Percentiles rank a stretch among this genome's conserved stretches.
Evolutionary conservation across 140 eudicot genomes (phyloP).

Genomic region (Senecio squalidus): DNA sequence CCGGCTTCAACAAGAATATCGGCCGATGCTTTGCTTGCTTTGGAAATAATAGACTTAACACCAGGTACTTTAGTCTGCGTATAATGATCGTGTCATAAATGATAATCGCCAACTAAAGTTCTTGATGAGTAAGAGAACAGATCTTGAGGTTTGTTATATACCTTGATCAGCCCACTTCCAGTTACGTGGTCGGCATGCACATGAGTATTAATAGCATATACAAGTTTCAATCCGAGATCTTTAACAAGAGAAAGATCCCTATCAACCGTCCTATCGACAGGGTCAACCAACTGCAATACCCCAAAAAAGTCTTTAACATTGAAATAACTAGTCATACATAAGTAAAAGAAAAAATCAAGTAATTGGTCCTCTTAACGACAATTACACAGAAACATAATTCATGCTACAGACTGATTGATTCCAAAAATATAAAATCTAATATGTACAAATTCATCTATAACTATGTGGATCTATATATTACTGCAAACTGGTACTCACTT

Average conservation of each 20-base stretch:
- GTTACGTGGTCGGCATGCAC: conserved; percentile 99
- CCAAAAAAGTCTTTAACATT: neutral
- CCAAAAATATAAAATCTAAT: neutral
- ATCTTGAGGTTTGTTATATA: conserved; percentile 14
- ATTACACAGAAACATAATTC: neutral
- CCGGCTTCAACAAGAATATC: conserved; percentile 85
- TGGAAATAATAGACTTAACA: conserved; percentile 84
- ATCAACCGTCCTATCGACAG: conserved; percentile 89
- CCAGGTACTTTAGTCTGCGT: conserved; percentile 81
- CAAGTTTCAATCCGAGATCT: conserved; percentile 86
- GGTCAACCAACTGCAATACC: conserved; percentile 89
- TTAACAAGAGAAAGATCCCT: conserved; percentile 79
- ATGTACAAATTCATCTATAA: neutral
- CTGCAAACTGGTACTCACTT: neutral
- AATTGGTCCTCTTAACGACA: conserved; percentile 4
- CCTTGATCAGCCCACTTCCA: conserved; percentile 85
- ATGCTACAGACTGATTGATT: neutral
- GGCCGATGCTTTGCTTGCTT: conserved; percentile 89
- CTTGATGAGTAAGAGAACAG: conserved; percentile 5
- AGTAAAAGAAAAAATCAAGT: neutral
- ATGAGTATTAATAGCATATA: conserved; percentile 91
- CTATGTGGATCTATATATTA: conserved; percentile 3
- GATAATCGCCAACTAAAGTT: neutral
- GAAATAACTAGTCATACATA: neutral
- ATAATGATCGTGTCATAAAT: conserved; percentile 4